These are phyloP conservation scores for Fraxinus platypoda DNA, from an alignment of 305 asterid species.

Conservation along the genomic window DNA sequence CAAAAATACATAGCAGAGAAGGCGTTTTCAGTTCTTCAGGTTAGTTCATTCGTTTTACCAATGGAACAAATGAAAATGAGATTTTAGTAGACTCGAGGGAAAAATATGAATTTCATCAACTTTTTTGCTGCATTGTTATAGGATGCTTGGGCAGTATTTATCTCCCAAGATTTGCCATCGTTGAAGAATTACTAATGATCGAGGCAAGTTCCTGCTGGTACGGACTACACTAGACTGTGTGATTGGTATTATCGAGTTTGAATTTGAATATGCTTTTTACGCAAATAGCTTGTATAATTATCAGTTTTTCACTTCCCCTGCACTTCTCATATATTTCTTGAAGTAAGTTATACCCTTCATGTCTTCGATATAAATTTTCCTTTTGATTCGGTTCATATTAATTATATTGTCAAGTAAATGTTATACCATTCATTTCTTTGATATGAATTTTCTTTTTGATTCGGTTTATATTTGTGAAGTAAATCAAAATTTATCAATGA, in stretches of 20 bases:
- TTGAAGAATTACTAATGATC: constrained; percentile 20
- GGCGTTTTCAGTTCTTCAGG: constrained; percentile 72
- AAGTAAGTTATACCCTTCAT: background rate
- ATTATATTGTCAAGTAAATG: background rate
- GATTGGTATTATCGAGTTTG: background rate
- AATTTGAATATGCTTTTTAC: background rate
- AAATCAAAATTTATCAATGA: background rate
- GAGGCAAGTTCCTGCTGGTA: background rate
- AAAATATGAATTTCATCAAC: background rate
- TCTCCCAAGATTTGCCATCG: constrained; percentile 38
- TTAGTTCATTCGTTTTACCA: constrained; percentile 15
- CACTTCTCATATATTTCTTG: background rate
- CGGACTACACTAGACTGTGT: background rate
- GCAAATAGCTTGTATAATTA: background rate
- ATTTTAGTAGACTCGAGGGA: background rate
- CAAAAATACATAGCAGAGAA: constrained; percentile 69
- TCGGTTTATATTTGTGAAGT: background rate
- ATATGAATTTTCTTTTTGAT: background rate
- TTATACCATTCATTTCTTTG: no score
- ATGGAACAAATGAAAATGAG: background rate
- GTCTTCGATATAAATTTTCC: background rate
- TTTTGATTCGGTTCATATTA: background rate
- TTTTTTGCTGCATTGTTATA: constrained; percentile 22
- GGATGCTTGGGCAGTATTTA: constrained; percentile 70
- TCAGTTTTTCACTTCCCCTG: background rate